Evolutionary conservation across 2,329 filamentous ascomycete genomes (phyloP).

Genomic region (Colletotrichum tamarilloi): DNA sequence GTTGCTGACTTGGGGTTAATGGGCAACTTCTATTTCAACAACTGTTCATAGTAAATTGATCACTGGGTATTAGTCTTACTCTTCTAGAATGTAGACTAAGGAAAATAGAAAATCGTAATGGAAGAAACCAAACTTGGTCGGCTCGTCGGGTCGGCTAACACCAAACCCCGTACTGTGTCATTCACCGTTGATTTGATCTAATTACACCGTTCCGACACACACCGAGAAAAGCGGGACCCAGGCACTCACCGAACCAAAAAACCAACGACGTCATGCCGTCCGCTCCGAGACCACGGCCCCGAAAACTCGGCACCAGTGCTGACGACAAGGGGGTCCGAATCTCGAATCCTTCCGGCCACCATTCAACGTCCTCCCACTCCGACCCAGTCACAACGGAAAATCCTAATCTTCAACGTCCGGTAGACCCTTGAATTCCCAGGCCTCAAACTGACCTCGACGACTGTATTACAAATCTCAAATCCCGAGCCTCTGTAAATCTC

Average conservation of each 20-base stretch:
- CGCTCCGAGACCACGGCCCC: slow-evolving; percentile 32
- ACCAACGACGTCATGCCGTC: slow-evolving; percentile 32
- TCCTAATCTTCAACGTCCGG: background rate
- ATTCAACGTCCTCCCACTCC: background rate
- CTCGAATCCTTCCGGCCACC: background rate
- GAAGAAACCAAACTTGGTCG: background rate
- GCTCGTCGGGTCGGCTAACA: background rate
- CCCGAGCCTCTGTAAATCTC: background rate
- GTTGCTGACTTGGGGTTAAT: background rate
- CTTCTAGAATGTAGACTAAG: background rate
- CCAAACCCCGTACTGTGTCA: no score
- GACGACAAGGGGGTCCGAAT: slow-evolving; percentile 12
- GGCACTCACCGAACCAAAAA: background rate
- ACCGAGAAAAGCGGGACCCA: slow-evolving; percentile 3
- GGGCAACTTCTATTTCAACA: background rate
- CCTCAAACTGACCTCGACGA: background rate
- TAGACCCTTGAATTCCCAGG: background rate
- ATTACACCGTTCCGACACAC: no score
- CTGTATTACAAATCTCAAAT: background rate
- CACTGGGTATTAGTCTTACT: background rate
- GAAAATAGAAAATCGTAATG: background rate
- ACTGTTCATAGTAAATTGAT: background rate
- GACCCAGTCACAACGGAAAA: background rate
- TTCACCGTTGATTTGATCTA: no score
- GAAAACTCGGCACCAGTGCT: slow-evolving; percentile 23